Base-by-base conservation (phyloP, 352 stramenopile species). In the Aphanomyces invadans region DNA sequence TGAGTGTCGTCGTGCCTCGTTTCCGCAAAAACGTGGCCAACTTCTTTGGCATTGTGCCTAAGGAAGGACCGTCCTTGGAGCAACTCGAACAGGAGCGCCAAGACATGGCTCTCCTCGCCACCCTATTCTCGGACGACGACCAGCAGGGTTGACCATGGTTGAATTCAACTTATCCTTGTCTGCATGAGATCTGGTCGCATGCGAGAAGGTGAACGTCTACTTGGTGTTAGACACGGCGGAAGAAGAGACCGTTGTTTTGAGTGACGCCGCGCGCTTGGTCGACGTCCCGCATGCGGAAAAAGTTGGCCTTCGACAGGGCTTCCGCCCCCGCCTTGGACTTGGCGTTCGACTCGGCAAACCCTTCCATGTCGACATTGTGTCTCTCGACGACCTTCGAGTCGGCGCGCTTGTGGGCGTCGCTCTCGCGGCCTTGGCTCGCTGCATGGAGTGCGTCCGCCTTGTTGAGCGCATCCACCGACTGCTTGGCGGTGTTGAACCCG, bases 21-120 rank as follows among this genome's bases (percentile, higher is more conserved):
- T 46, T 67, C 29, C 60, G 60, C 15, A 23, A 57, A 21, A 51
- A 51, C 21, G 26, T 67, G 19, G 38, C 26, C 15, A 12, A 51
- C 5, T 33, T 67, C 29, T 67, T 67, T 59, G 60, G 60, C 49
- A 67, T 67, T 59, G 48, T 32, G 17, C 60, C 60, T 7, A 59
- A 57, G 33, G 29, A 39, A 4, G 60, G 60, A 0, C 60, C 39
- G 33, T 59, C 60, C 19, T 44, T 44, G 11, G 60, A 42, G 26
- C 28, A 44, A n/a, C n/a, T 59, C 19, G 46, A 44, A 32, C 60
- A 67, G n/a, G 60, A 67, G 28, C 38, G 48, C 15, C 15, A 31
- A 19, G 60, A 67, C 17, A 45, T 49, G 60, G 60, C 38, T 23
- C 21, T 59, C 11, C 23, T 67, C 17, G 60, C 45, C 11, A 59